phyloP scores from a whole-genome alignment of 108 stramenopile genomes.

The Cyclotella sp. region DNA sequence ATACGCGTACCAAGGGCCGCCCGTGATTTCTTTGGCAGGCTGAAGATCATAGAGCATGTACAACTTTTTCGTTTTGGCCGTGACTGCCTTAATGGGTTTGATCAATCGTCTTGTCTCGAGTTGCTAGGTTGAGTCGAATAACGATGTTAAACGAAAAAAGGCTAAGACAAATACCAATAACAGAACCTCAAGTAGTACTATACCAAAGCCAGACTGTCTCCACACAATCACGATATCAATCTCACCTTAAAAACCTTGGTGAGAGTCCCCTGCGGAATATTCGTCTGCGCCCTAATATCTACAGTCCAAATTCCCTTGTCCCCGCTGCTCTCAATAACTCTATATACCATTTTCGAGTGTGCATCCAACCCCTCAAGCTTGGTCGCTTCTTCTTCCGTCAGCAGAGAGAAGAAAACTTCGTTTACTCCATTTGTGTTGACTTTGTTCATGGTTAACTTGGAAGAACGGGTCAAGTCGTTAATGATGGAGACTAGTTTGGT shows the following conservation, averaged over 20 bases:
- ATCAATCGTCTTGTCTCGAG: constrained; percentile 90
- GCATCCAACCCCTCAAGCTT: constrained; percentile 86
- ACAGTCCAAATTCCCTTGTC: constrained; percentile 98
- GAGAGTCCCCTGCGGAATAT: constrained; percentile 89
- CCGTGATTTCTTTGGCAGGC: constrained; percentile 96
- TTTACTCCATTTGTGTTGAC: constrained; percentile 26
- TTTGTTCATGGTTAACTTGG: constrained; percentile 79
- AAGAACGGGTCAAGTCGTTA: constrained; percentile 72
- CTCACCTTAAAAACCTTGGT: constrained; percentile 92
- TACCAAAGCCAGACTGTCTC: neutral
- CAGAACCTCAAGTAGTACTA: neutral
- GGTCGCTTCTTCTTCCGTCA: constrained; percentile 68
- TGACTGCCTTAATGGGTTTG: constrained; percentile 95
- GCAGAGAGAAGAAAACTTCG: constrained; percentile 74
- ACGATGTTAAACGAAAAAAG: neutral
- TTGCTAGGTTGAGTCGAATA: constrained; percentile 30
- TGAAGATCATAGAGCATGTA: constrained; percentile 96
- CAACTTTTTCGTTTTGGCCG: constrained; percentile 95
- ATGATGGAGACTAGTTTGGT: constrained; percentile 70
- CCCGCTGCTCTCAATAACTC: constrained; percentile 90
- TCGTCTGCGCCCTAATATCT: constrained; percentile 91
- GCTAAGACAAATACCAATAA: too few species aligned
- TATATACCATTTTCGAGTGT: constrained; percentile 87
- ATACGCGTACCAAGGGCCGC: constrained; percentile 90
- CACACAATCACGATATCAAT: neutral